Percentiles rank a stretch among this genome's conserved stretches.
Evolutionary conservation across 139 green algal genomes (phyloP).

Genomic region (Mesotaenium endlicherianum): DNA sequence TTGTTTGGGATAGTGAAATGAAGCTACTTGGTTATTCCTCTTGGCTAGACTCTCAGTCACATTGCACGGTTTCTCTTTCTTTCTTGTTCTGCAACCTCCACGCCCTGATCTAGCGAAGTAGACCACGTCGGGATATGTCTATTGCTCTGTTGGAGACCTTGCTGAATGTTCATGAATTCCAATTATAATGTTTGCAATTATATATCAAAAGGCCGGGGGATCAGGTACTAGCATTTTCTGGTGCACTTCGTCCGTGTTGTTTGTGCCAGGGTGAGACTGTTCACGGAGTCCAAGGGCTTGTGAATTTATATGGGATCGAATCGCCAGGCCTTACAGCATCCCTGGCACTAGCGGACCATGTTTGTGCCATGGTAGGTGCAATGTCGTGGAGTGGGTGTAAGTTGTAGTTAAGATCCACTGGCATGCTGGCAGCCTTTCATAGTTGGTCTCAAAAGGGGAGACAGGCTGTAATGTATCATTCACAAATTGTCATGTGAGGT

Average conservation of each 20-base stretch:
- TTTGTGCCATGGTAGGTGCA: too few species aligned
- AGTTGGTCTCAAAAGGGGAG: too few species aligned
- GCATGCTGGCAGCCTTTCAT: too few species aligned
- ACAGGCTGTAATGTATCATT: too few species aligned
- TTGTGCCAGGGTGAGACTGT: conserved; percentile 15
- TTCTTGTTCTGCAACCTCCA: neutral
- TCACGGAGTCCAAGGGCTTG: conserved; percentile 67
- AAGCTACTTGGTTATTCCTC: too few species aligned
- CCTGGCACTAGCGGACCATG: conserved; percentile 67
- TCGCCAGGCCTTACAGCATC: conserved; percentile 77
- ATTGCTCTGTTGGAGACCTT: neutral
- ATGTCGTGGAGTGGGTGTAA: too few species aligned
- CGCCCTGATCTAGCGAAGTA: neutral
- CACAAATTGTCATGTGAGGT: too few species aligned
- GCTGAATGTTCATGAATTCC: neutral
- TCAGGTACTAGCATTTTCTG: too few species aligned
- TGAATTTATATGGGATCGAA: conserved; percentile 84
- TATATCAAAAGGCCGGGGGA: too few species aligned
- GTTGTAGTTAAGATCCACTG: too few species aligned
- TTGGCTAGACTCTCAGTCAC: neutral
- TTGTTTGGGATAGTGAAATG: too few species aligned
- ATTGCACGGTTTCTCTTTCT: neutral
- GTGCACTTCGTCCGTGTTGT: neutral
- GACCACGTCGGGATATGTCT: neutral
- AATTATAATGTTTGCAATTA: too few species aligned